Percentiles rank a stretch among this genome's conserved stretches.
phyloP scores from a whole-genome alignment of 2,329 filamentous ascomycete genomes.

The Capronia epimyces region DNA sequence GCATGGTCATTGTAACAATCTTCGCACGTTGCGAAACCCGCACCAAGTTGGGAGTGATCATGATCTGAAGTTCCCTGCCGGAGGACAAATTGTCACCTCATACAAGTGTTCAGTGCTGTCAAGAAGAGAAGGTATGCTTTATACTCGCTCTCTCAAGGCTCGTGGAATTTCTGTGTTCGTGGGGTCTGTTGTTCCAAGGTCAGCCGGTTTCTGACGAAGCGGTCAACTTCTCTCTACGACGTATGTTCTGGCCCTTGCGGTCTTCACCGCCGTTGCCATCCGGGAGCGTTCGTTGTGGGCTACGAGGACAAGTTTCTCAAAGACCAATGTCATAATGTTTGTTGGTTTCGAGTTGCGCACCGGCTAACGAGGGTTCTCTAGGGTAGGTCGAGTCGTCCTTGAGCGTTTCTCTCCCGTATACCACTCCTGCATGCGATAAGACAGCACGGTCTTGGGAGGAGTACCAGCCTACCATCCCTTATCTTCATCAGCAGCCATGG shows the following conservation, averaged over 20 bases:
- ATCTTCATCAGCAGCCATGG: conserved; percentile 5
- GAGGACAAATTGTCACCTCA: conserved; percentile 2
- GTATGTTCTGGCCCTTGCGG: not conserved
- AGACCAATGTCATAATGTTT: too few relatives aligned
- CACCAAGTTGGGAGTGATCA: conserved; percentile 4
- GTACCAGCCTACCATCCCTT: not conserved
- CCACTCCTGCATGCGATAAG: not conserved
- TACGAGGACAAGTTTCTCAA: not conserved
- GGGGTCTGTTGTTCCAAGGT: not conserved
- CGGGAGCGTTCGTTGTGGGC: not conserved
- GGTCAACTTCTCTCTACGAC: not conserved
- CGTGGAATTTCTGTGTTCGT: not conserved
- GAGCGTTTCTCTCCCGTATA: not conserved
- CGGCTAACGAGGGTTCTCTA: not conserved
- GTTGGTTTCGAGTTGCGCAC: too few relatives aligned
- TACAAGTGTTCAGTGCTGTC: not conserved
- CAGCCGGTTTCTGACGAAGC: not conserved
- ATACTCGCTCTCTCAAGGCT: not conserved
- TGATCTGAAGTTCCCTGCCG: conserved; percentile 10
- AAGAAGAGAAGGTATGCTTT: conserved; percentile 18
- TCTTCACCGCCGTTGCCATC: too few relatives aligned
- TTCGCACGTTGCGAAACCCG: conserved; percentile 15
- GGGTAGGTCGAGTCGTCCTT: not conserved
- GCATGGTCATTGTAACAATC: conserved; percentile 17
- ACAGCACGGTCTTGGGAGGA: not conserved